Evolutionary conservation across 495 filamentous ascomycete species (phyloP).

Genomic region (Lichenothelia convexa): DNA sequence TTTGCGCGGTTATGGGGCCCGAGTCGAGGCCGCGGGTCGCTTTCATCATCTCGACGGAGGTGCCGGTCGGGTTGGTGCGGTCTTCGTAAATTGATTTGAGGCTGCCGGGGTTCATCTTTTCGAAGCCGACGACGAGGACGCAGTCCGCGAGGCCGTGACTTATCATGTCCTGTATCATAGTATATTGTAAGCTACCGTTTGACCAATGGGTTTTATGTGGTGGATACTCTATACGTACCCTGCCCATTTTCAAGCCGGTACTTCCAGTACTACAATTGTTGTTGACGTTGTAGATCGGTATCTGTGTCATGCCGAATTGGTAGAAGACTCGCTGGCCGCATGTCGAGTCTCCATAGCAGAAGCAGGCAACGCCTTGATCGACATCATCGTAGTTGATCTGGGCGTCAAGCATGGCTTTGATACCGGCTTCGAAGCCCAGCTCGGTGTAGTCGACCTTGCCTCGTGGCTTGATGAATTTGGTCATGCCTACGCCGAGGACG

Average conservation of each 20-base stretch:
- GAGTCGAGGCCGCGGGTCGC: conserved; percentile 62
- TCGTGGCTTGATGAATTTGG: conserved; percentile 95
- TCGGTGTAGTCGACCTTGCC: conserved; percentile 81
- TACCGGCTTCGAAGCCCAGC: conserved; percentile 83
- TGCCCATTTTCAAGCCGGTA: conserved; percentile 70
- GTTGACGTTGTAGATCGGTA: conserved; percentile 94
- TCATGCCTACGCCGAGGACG: conserved; percentile 90
- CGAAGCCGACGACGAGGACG: conserved; percentile 81
- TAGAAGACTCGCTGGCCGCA: conserved; percentile 96
- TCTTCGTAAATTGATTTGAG: conserved; percentile 68
- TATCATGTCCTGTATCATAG: too few species aligned
- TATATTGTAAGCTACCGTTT: too few species aligned
- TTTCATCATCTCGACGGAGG: conserved; percentile 59
- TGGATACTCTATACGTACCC: too few species aligned
- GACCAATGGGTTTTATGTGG: too few species aligned
- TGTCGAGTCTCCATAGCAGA: conserved; percentile 89
- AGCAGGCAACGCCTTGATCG: conserved; percentile 90
- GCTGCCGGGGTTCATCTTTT: conserved; percentile 93
- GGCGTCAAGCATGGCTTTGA: conserved; percentile 91
- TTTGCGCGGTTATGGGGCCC: conserved; percentile 70
- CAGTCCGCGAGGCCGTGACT: conserved; percentile 65
- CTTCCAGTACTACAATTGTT: conserved; percentile 95
- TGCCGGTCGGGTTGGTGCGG: conserved; percentile 54
- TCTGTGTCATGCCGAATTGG: conserved; percentile 92
- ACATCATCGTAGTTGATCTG: conserved; percentile 94